Base-by-base conservation (phyloP, 1,284 basidiomycete genomes). In the Cryptococcus sp. region DNA sequence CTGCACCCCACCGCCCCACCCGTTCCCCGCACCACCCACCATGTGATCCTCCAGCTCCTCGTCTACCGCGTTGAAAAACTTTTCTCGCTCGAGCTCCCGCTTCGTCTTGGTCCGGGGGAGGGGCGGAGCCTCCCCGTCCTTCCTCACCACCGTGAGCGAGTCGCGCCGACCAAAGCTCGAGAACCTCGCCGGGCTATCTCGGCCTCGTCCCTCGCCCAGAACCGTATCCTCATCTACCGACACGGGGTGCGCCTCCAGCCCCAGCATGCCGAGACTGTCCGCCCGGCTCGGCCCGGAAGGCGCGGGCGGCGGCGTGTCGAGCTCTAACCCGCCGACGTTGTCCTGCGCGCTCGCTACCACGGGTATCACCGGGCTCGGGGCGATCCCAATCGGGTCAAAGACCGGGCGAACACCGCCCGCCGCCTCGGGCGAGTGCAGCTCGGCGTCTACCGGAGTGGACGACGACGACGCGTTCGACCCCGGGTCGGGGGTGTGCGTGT, bases 81-180 rank as follows among this genome's bases (percentile, higher is more conserved):
- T 63, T 47, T 78, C 75, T 15, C 76, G 57, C 59, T 77, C 73
- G 21, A 69, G 63, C 53, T 78, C 76, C 16, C 75, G 65, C 59
- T 74, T 73, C 7, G 71, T 75, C 60, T 73, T 75, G 21, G 59
- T 48, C 4, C 65, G 57, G 1, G 65, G 65, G 28, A 53, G 53
- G 23, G 65, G 53, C 11, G 60, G 53, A 2, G 40, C 53, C 12
- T 60, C 61, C 13, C 55, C 63, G 2, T 57, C 37, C 36, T 65
- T 64, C 36, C 60, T 55, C 37, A 72, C 52, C 12, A 56, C 59
- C 9, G 57, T 53, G 9, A 75, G 55, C 23, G 64, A 66, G 37
- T 73, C 71, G 21, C 68, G 50, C 11, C 71, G 56, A 8, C 73
- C 73, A n/a, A 76, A 65, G 45, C 66, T 69, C 49, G 64, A 65